phyloP scores from a whole-genome alignment of 1,284 basidiomycete genomes.

The Cutaneotrichosporon daszewskae region DNA sequence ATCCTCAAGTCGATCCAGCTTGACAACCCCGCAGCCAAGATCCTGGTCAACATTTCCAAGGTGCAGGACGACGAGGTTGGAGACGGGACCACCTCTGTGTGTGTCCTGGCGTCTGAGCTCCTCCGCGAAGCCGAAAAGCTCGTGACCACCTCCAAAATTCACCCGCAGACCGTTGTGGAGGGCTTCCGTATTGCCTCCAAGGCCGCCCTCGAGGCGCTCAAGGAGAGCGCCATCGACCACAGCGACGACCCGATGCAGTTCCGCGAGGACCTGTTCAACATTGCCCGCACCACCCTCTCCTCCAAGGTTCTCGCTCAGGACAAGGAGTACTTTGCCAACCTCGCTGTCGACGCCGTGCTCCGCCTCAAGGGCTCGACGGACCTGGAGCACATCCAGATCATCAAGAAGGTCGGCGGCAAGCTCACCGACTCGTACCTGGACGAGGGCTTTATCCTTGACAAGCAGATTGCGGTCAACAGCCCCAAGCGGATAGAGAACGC shows the following conservation, averaged over 20 bases:
- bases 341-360: constrained; percentile 95
- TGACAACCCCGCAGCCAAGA: constrained; percentile 98
- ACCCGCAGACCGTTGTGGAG: constrained; percentile 99
- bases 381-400: constrained; percentile 98
- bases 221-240: constrained; percentile 75
- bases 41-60: constrained; percentile 99
- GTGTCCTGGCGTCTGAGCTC: constrained; percentile 86
- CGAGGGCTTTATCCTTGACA: constrained; percentile 98
- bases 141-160: constrained; percentile 77
- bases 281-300: constrained; percentile 90
- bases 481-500: constrained; percentile 92
- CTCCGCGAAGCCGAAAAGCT: constrained; percentile 94
- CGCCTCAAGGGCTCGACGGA: constrained; percentile 91
- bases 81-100: constrained; percentile 93
- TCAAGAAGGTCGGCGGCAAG: constrained; percentile 99
- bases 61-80: constrained; percentile 99
- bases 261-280: constrained; percentile 88
- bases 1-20: constrained; percentile 96
- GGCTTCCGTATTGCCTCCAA: constrained; percentile 89
- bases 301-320: constrained; percentile 96
- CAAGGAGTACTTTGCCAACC: constrained; percentile 97
- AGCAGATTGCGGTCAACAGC: constrained; percentile 89
- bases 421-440: constrained; percentile 97
- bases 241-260: constrained; percentile 68
- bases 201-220: constrained; percentile 78